These are phyloP conservation scores for Panicum miliaceum DNA, from an alignment of 176 grass and related monocot genomes.

Conservation along the genomic window DNA sequence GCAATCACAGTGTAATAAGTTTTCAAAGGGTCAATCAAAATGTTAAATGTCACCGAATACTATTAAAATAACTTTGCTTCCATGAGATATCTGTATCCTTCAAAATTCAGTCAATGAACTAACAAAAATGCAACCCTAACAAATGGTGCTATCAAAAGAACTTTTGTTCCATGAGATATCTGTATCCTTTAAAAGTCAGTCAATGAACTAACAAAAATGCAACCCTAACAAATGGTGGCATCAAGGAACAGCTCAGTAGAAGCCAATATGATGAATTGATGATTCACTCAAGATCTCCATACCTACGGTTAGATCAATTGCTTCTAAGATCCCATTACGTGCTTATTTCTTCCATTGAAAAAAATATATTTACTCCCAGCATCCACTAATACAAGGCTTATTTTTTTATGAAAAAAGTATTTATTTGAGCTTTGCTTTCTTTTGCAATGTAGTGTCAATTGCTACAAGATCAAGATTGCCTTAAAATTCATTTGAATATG, in stretches of 20 bases:
- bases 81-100: not conserved
- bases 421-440: not conserved
- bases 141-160: not conserved
- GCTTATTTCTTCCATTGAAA: not conserved
- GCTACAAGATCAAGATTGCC: not conserved
- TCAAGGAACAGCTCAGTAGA: not conserved
- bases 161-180: not conserved
- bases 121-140: not conserved
- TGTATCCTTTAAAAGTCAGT: not conserved
- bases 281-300: not conserved
- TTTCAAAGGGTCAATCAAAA: not conserved
- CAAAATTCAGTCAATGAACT: not conserved
- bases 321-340: not conserved
- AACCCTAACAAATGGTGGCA: not conserved
- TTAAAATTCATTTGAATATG: not conserved
- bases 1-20: not conserved
- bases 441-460: not conserved
- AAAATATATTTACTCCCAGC: not conserved
- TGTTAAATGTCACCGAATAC: not conserved
- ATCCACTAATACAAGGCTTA: not conserved
- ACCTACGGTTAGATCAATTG: not conserved
- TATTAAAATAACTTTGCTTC: not conserved
- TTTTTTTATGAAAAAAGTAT: not conserved
- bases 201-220: not conserved
- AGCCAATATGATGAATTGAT: not conserved